Conservation (phyloP, 306 rosid species). For the Sesbania bispinosa region DNA sequence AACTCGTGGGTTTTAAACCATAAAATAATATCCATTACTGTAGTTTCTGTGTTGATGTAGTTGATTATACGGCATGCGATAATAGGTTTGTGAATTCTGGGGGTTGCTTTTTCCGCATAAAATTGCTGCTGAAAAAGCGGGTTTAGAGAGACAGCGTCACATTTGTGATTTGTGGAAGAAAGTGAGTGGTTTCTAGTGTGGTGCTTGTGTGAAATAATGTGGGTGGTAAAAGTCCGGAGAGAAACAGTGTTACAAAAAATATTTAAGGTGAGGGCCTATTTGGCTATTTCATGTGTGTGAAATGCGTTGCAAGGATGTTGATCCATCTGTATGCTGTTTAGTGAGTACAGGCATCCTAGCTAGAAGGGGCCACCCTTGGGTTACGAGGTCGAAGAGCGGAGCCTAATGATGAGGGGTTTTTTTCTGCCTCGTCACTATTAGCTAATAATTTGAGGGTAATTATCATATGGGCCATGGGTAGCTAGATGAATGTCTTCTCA, state of each 20-base stretch:
- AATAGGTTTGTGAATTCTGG: conserved; percentile 28
- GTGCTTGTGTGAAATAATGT: conserved; percentile 20
- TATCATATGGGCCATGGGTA: conserved; percentile 37
- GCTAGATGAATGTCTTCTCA: conserved; percentile 13
- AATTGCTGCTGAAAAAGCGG: conserved; percentile 49
- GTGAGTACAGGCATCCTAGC: background rate
- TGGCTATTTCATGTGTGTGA: background rate
- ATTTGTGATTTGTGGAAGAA: conserved; percentile 13
- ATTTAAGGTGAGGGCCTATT: conserved; percentile 4
- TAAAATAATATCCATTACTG: conserved; percentile 20
- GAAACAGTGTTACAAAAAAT: background rate
- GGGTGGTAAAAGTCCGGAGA: conserved; percentile 7
- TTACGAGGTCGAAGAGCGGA: conserved; percentile 42
- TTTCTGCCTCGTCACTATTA: conserved; percentile 23
- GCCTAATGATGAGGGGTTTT: conserved; percentile 46
- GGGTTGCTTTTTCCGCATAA: no score
- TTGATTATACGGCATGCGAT: conserved; percentile 29
- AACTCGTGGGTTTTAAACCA: background rate
- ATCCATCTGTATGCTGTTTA: conserved; percentile 44
- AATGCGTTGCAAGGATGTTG: conserved; percentile 26
- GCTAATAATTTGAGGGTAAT: conserved; percentile 21
- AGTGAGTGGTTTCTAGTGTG: conserved; percentile 22
- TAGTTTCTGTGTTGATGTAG: conserved; percentile 27
- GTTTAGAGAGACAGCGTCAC: conserved; percentile 32
- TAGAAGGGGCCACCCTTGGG: conserved; percentile 33